Conservation (phyloP, 176 grass and related monocot genomes). For the Olyra latifolia region DNA sequence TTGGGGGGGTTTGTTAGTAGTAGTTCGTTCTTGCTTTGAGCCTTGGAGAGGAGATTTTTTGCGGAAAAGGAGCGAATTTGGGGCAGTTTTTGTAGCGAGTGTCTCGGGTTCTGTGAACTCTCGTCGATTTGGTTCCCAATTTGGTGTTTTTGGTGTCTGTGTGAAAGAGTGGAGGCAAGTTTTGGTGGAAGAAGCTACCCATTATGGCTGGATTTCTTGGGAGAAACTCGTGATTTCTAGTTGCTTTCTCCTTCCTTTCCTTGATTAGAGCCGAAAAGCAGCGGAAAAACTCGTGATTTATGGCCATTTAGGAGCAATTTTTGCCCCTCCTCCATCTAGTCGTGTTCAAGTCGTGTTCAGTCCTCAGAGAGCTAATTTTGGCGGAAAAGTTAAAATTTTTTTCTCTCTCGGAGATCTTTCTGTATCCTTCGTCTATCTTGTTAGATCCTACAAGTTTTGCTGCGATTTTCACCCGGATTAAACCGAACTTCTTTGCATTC, state of each 20-base stretch:
- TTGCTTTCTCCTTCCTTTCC: constrained; percentile 10
- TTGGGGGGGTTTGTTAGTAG: neutral
- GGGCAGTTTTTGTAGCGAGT: neutral
- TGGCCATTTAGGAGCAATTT: constrained; percentile 4
- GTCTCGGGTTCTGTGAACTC: neutral
- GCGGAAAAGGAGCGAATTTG: neutral
- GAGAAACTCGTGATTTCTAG: neutral
- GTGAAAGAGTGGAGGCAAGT: neutral
- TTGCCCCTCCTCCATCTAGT: constrained; percentile 21
- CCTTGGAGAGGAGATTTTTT: neutral
- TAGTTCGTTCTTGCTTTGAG: constrained; percentile 6
- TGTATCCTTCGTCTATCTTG: neutral
- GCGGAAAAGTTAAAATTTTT: constrained; percentile 3
- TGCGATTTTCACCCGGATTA: neutral
- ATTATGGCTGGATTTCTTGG: constrained; percentile 20
- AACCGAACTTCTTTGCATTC: neutral
- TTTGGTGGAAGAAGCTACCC: neutral
- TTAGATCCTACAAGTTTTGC: neutral
- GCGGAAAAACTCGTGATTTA: no score
- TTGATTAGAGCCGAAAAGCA: neutral
- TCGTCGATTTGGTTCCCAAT: neutral
- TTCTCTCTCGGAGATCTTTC: neutral
- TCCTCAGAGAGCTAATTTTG: neutral
- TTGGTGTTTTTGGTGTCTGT: constrained; percentile 6
- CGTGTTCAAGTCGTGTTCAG: no score